A percentile compares a stretch with the other conserved stretches of the same genome.
These are phyloP conservation scores for Talaromyces atroroseus DNA, from an alignment of 2,329 filamentous ascomycete genomes.

Conservation along the genomic window DNA sequence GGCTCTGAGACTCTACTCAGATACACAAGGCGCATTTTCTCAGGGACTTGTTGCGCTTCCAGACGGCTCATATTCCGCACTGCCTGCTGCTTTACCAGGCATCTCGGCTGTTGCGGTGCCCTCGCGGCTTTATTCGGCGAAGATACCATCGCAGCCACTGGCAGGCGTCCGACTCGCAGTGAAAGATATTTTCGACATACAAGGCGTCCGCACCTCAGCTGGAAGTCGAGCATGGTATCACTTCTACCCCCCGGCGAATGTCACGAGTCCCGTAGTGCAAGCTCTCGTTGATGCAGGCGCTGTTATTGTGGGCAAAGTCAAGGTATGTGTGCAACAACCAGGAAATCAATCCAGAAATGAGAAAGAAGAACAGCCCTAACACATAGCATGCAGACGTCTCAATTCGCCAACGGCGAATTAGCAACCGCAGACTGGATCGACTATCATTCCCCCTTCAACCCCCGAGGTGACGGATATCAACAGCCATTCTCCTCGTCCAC, in stretches of 20 bases:
- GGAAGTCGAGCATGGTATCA: conserved; percentile 56
- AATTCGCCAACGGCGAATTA: conserved; percentile 14
- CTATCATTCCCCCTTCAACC: conserved; percentile 36
- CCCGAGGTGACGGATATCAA: conserved; percentile 46
- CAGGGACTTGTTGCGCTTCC: conserved; percentile 7
- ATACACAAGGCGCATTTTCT: conserved; percentile 36
- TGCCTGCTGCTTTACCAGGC: conserved; percentile 15
- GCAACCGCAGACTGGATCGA: conserved; percentile 28
- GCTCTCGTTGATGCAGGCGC: conserved; percentile 57
- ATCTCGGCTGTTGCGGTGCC: conserved; percentile 3
- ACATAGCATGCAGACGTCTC: background rate
- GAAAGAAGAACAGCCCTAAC: background rate
- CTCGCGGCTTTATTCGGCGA: background rate
- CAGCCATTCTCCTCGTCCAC: conserved; percentile 33
- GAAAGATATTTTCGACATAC: conserved; percentile 59
- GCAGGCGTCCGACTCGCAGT: conserved; percentile 57
- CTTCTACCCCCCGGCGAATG: conserved; percentile 44
- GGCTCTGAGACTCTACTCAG: conserved; percentile 48
- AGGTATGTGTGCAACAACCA: background rate
- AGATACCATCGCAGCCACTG: conserved; percentile 49
- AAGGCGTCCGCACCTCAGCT: conserved; percentile 51
- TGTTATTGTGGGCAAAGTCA: conserved; percentile 33
- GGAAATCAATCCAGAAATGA: background rate
- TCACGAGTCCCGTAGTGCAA: conserved; percentile 49
- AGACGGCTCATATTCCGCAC: conserved; percentile 15